These are phyloP conservation scores for Eimeria sp. DNA, from an alignment of 169 alveolate genomes.

Conservation along the genomic window DNA sequence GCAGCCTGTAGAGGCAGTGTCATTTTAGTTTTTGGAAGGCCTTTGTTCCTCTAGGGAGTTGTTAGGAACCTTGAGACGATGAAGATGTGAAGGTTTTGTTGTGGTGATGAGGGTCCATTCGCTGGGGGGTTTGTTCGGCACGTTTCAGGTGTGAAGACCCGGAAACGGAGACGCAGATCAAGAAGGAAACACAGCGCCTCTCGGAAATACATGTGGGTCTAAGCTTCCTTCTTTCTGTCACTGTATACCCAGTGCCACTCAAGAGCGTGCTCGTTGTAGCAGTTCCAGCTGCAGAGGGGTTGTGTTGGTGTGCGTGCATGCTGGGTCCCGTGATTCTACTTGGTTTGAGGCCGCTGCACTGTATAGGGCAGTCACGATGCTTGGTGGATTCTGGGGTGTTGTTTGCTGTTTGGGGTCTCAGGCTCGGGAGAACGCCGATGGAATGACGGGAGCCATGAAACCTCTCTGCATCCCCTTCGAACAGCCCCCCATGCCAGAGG, in stretches of 20 bases:
- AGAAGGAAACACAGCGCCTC: constrained; percentile 85
- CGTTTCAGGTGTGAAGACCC: constrained; percentile 84
- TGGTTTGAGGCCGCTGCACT: neutral
- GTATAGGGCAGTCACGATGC: neutral
- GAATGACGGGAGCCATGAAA: constrained; percentile 97
- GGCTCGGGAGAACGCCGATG: constrained; percentile 78
- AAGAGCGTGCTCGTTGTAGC: neutral
- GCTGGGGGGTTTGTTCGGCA: neutral
- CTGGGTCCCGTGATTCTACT: neutral
- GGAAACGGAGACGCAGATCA: constrained; percentile 87
- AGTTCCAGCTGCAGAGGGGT: accelerated
- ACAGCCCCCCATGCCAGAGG: constrained; percentile 95
- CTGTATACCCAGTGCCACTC: neutral
- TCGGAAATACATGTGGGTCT: constrained; percentile 63
- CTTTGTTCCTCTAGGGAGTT: neutral
- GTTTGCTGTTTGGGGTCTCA: constrained; percentile 22
- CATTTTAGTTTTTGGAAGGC: neutral
- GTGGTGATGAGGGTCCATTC: neutral
- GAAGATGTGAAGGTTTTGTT: neutral
- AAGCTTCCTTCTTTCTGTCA: neutral
- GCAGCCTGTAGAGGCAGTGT: neutral
- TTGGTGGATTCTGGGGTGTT: neutral
- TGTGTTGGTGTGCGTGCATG: no score
- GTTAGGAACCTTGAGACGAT: neutral
- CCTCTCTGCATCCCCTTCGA: constrained; percentile 97